Percentiles rank a stretch among this genome's conserved stretches.
These are phyloP conservation scores for Russula sp. DNA, from an alignment of 768 basidiomycete genomes.

Conservation along the genomic window DNA sequence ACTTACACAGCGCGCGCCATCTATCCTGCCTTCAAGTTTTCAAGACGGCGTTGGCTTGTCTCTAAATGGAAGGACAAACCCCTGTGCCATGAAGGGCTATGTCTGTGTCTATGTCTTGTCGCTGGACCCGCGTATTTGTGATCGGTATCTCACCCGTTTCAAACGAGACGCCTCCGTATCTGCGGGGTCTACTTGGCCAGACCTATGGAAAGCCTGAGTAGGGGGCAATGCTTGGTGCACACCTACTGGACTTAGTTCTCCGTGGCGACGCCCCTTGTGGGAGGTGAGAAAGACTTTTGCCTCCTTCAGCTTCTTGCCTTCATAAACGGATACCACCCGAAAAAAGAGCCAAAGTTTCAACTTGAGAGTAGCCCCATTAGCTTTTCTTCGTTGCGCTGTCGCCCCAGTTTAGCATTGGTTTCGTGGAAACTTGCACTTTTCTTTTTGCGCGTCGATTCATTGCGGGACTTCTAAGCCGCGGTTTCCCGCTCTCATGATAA, in stretches of 20 bases:
- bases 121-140: background rate
- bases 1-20: background rate
- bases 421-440: background rate
- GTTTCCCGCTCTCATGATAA: background rate
- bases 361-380: background rate
- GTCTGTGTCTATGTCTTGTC: background rate
- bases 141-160: background rate
- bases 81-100: background rate
- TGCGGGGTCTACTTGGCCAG: background rate
- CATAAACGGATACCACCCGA: background rate
- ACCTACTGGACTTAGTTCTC: background rate
- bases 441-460: background rate
- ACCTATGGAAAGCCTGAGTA: background rate
- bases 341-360: background rate
- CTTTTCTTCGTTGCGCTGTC: background rate
- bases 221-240: too few relatives aligned
- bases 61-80: slow-evolving; percentile 2
- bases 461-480: background rate
- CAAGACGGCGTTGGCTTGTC: background rate
- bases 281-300: background rate
- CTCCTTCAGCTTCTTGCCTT: background rate
- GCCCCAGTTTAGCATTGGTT: background rate
- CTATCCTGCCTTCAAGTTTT: background rate
- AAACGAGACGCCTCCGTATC: background rate
- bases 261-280: background rate